Evolutionary conservation across 257 asterid genomes (phyloP), one percentile per base, ranked within the genome.

Genomic region (Mentha longifolia): DNA sequence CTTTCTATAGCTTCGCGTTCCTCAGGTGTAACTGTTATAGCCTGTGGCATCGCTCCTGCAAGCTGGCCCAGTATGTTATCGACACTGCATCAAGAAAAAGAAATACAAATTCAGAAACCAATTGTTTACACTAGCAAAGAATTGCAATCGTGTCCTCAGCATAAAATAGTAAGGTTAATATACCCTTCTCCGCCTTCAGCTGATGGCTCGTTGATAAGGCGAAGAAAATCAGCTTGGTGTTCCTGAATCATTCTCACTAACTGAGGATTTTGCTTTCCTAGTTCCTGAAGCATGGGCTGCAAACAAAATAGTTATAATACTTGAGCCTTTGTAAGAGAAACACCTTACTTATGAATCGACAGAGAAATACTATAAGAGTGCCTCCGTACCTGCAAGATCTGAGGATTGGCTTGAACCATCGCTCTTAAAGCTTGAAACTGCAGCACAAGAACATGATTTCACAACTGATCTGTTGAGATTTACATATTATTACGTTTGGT

Each of bases 281-380:
- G 80, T 74, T 89, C 96, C 74, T 87, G 96, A 84, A 92, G 96
- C 95, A 89, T 83, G 76, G 96, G 94, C 96, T 91, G 92, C 78
- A 73, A 72, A 71, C 59, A 69, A 46, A 5, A 68, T 37, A 50
- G n/a, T 72, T 77, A 46, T 73, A 71, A 74, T 75, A 71, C 17
- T 65, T 63, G 3, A 54, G 43, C 17, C 63, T 66, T 55, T 30
- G 17, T 9, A 75, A 55, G n/a, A 31, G 57, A 46, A 35, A 66
- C 45, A 43, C 12, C 17, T 75, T 64, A 55, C 54, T 9, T 16
- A 49, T 37, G 12, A 45, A 31, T n/a, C 25, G 30, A 70, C 16
- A 9, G 60, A 28, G 42, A 12, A 15, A 2, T 35, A 7, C 39
- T 28, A 28, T 28, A 2, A 50, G 41, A 25, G 60, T 14, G 61